Base-by-base conservation (phyloP, 2,329 filamentous ascomycete species). In the Fusarium euwallaceae region DNA sequence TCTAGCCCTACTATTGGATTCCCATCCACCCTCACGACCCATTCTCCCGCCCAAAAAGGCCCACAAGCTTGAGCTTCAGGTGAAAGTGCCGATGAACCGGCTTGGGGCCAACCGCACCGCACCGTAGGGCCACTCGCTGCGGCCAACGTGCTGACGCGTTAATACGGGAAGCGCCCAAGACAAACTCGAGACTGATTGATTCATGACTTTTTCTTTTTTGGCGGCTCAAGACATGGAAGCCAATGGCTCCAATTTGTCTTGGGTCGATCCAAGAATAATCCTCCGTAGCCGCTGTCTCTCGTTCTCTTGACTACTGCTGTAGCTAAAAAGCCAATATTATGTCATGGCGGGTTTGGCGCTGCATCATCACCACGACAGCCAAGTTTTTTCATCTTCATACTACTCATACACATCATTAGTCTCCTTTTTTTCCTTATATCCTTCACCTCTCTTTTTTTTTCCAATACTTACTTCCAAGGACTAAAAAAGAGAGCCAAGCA, bases 81-180 rank as follows among this genome's bases (percentile, higher is more conserved):
- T 76, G 60, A 60, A 67, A 62, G 64, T 76, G 76, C 76, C 73
- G 76, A 37, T 59, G 63, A 73, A 73, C 76, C 76, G 73, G 59
- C 71, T 76, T 64, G 71, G 75, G 61, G 68, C 61, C 34, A 43
- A 20, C 27, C 27, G 27, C 9, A 29, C 27, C 27, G 27, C 56
- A 62, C 58, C 64, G 22, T 48, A 24, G 24, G 48, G 48, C n/a
- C 48, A 17, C 58, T 53, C 56, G 60, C 74, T 75, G 76, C 71
- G 69, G 75, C 69, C 71, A 78, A 66, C 66, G 36, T 67, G 76
- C 74, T 78, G 76, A 78, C 76, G 76, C 76, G 76, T 78, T 72
- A 36, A 53, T 64, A 69, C 41, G 53, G 41, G 53, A 73, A 71
- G 71, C 71, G 71, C 67, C 63, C 22, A 48, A 59, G 37, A 43